These are phyloP conservation scores for Clonostachys rosea DNA, from an alignment of 2,329 filamentous ascomycete species.

Conservation along the genomic window DNA sequence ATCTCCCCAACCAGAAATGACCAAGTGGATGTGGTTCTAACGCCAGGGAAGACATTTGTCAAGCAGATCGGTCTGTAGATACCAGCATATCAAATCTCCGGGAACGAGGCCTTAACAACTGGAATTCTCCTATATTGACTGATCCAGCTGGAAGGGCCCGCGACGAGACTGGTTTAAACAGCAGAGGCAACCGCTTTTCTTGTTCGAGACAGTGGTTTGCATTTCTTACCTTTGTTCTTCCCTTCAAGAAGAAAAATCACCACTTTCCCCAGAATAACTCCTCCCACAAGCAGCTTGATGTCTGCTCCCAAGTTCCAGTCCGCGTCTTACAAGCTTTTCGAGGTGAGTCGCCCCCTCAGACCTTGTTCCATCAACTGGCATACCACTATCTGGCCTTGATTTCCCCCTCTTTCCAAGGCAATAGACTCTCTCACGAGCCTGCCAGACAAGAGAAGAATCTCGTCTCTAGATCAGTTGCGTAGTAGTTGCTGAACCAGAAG, in stretches of 20 bases:
- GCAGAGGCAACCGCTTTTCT: conserved; percentile 16
- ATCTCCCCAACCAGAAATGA: background rate
- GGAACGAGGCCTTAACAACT: conserved; percentile 17
- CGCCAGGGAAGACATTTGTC: background rate
- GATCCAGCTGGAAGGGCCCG: conserved; percentile 25
- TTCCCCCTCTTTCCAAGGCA: conserved; percentile 1
- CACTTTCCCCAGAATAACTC: conserved; percentile 22
- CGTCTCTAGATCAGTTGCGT: background rate
- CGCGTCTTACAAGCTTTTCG: conserved; percentile 52
- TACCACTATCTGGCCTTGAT: conserved; percentile 5
- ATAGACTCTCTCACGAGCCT: background rate
- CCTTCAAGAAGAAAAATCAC: conserved; percentile 15
- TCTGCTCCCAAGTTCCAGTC: conserved; percentile 53
- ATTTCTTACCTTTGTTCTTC: conserved; percentile 21
- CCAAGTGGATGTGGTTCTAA: background rate
- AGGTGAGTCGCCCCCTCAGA: conserved; percentile 43
- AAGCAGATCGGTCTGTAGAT: background rate
- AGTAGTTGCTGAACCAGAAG: background rate
- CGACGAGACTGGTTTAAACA: conserved; percentile 20
- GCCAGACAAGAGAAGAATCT: background rate
- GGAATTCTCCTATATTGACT: conserved; percentile 18
- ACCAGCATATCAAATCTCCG: conserved; percentile 31
- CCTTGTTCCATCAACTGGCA: conserved; percentile 16
- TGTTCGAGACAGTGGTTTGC: conserved; percentile 31
- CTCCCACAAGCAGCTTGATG: conserved; percentile 45